Base-by-base conservation (phyloP, 169 alveolate genomes). In the Fabrea salina region DNA sequence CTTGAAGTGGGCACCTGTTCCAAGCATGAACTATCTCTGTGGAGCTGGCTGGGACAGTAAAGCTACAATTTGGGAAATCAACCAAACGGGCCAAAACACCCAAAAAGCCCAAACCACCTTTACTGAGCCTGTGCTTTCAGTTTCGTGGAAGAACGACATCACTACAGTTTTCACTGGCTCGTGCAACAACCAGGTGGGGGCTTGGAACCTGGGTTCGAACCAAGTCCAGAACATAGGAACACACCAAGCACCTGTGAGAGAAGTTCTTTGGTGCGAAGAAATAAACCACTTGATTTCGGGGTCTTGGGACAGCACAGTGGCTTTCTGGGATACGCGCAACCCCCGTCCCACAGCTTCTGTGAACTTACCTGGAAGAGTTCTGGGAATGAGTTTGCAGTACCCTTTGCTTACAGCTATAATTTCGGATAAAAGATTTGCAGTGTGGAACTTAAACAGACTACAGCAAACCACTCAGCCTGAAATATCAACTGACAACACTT, bases 1-100 rank as follows among this genome's bases (percentile, higher is more conserved):
- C 35, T 72, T 72, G 33, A 72, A 72, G 33, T 72, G 47, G 50
- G 70, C 80, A 16, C 80, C 80, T 50, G 19, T 8, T 27, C 50
- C 58, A 8, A 35, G 51, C n/a, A 8, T 27, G 37, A 33, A 22
- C 5, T 30, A 27, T 1, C 49, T 72, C 1, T 27, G 58, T 4
- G 80, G 53, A 27, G 43, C 50, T 11, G 41, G 56, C 16, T 72
- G 80, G 72, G 71, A 51, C 37, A 8, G 37, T 49, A 8, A 25
- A 27, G 7, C 53, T 32, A 16, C 50, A 0, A 47, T 72, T 25
- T 72, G 80, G 70, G 70, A 44, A 51, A 51, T 72, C 1, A 32
- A 50, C 37, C 16, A 32, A 8, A 19, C n/a, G 13, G 70, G 80
- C 47, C 2, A 1, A 8, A 72, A 19, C 50, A 19, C 7, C 19